phyloP scores from a whole-genome alignment of 805 yeast species.

The Grigorovia humatica region DNA sequence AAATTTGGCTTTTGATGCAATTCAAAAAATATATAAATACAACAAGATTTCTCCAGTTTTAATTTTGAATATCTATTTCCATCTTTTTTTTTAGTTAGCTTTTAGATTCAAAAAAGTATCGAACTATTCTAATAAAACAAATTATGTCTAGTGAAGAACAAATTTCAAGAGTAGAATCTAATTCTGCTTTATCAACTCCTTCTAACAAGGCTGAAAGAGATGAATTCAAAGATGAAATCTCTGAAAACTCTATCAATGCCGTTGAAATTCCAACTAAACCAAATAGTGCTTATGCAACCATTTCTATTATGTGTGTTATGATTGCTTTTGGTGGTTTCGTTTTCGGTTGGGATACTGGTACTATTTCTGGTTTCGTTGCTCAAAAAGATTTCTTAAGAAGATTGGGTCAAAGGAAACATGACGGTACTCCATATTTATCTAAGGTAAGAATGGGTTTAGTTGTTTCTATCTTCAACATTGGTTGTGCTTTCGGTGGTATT shows the following conservation, averaged over 20 bases:
- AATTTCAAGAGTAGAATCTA: constrained; percentile 7
- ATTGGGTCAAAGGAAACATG: constrained; percentile 37
- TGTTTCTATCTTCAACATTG: constrained; percentile 57
- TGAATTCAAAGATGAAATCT: constrained; percentile 13
- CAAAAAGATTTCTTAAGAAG: constrained; percentile 45
- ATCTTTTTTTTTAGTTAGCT: background rate
- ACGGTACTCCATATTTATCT: constrained; percentile 35
- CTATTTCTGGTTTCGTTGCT: constrained; percentile 61
- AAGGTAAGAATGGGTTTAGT: constrained; percentile 39
- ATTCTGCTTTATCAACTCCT: constrained; percentile 20
- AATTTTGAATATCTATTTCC: constrained; percentile 1
- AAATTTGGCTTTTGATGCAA: background rate
- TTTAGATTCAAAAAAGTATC: too few species aligned
- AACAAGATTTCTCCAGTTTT: constrained; percentile 1
- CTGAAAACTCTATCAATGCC: background rate
- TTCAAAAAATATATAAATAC: constrained; percentile 6
- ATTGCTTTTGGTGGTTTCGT: constrained; percentile 33
- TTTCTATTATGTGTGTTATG: constrained; percentile 26
- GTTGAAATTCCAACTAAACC: constrained; percentile 28
- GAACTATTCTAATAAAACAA: background rate
- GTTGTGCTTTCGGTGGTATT: constrained; percentile 68
- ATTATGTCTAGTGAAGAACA: constrained; percentile 4
- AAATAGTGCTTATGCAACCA: constrained; percentile 27
- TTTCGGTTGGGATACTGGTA: constrained; percentile 67
- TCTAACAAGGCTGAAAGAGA: constrained; percentile 25